Base-by-base conservation (phyloP, 306 rosid species). In the Ochetophila trinervis region DNA sequence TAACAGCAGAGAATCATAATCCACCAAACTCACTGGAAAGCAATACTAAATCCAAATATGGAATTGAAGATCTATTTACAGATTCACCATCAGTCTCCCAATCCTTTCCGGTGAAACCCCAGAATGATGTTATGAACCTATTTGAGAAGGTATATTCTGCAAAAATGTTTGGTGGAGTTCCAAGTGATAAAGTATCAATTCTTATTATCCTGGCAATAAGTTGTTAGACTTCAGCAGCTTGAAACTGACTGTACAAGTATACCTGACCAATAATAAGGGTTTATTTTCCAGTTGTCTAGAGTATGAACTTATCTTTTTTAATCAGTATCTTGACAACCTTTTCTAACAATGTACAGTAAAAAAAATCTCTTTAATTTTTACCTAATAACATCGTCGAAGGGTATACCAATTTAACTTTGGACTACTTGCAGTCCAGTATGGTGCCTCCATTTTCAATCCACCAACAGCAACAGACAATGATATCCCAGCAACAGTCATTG, bases 401-500 rank as follows among this genome's bases (percentile, higher is more conserved):
- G 47, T 51, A 45, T 35, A 69, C 52, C 57, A 51, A 5, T 59
- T 50, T 69, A 10, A 21, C 17, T 19, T 50, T 60, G 60, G 44
- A 60, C 48, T 59, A 35, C 10, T 65, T 7, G 20, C 67, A 69
- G 67, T 59, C 74, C 47, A 48, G 49, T 17, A 50, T 35, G 66
- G 74, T 51, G 60, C 34, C 66, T 22, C 60, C 60, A 20, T 69
- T 32, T 49, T 50, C 74, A 0, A 24, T 69, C 59, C 60, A 60
- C 40, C 74, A 69, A 51, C 74, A 69, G 19, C 13, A 49, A 27
- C 62, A 20, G 10, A 37, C 61, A 60, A 37, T 51, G 60, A 18
- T 23, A 27, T 50, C 44, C 19, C 67, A 69, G 24, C 74, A 69
- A 60, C 74, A 51, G 53, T 49, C 61, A 22, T 60, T 52, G 52